Percentiles rank a stretch among this genome's conserved stretches.
Conservation (phyloP, 441 rosid species). For the Brassica hybrid region DNA sequence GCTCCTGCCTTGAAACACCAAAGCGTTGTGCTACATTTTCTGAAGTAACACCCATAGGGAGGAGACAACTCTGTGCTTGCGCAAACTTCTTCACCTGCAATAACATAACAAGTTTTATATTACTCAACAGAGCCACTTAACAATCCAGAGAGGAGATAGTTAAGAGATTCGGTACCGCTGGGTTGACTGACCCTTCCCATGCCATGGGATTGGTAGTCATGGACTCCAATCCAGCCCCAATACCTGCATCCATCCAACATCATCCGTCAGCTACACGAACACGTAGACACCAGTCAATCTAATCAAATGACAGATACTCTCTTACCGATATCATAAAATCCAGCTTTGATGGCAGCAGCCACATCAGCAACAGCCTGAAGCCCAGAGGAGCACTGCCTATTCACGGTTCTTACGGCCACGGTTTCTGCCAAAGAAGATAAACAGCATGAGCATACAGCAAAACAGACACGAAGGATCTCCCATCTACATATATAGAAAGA, state of each 20-base stretch:
- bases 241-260: slow-evolving; percentile 54
- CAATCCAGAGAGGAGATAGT: neutral
- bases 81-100: slow-evolving; percentile 71
- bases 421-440: slow-evolving; percentile 56
- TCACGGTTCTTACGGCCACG: slow-evolving; percentile 91
- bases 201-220: slow-evolving; percentile 87
- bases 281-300: neutral
- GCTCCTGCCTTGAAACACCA: slow-evolving; percentile 91
- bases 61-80: slow-evolving; percentile 93
- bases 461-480: neutral
- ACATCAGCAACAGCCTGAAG: slow-evolving; percentile 99
- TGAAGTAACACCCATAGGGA: slow-evolving; percentile 98
- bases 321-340: slow-evolving; percentile 94
- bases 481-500: neutral
- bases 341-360: slow-evolving; percentile 96
- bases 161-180: slow-evolving; percentile 60
- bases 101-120: slow-evolving; percentile 14
- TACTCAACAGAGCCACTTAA: slow-evolving; percentile 6
- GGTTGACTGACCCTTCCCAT: slow-evolving; percentile 85
- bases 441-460: slow-evolving; percentile 5
- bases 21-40: slow-evolving; percentile 97
- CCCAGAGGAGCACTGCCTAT: slow-evolving; percentile 98
- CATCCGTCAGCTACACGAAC: neutral
- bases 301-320: neutral
- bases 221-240: slow-evolving; percentile 98